Percentiles rank a stretch among this genome's conserved stretches.
phyloP scores from a whole-genome alignment of 2,329 filamentous ascomycete genomes.

The Pyrenochaeta sp. region DNA sequence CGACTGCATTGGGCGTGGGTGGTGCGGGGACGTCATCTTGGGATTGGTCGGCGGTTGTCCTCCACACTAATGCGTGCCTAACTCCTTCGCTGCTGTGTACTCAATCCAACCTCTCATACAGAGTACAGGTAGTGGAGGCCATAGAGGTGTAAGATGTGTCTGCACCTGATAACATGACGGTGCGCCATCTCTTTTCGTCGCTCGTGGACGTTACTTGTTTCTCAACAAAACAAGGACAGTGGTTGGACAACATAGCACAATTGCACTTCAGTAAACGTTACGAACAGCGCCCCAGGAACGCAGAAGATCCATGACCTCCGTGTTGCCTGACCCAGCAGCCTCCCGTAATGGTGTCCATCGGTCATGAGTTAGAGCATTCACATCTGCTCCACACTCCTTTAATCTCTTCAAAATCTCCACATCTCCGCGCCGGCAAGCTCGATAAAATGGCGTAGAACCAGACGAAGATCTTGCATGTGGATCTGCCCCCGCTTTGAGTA shows the following conservation, averaged over 20 bases:
- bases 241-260: neutral
- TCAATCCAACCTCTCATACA: too few relatives aligned
- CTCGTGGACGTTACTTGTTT: neutral
- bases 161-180: too few relatives aligned
- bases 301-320: conserved; percentile 1
- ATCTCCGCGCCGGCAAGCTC: conserved; percentile 1
- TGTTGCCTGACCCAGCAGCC: conserved; percentile 2
- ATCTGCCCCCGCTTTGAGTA: conserved; percentile 8
- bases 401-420: neutral
- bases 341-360: conserved; percentile 9
- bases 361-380: conserved; percentile 6
- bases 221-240: neutral
- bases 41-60: neutral
- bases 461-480: conserved; percentile 4
- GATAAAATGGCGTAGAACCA: conserved; percentile 11
- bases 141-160: too few relatives aligned
- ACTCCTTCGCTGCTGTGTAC: too few relatives aligned
- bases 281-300: conserved; percentile 8
- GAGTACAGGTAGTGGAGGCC: too few relatives aligned
- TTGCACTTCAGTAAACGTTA: neutral
- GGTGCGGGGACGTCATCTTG: neutral
- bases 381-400: conserved; percentile 5
- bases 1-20: neutral
- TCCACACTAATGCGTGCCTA: too few relatives aligned
- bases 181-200: too few relatives aligned